phyloP scores from a whole-genome alignment of 1,139 yeast species.

The Yamadazyma buinensis region DNA sequence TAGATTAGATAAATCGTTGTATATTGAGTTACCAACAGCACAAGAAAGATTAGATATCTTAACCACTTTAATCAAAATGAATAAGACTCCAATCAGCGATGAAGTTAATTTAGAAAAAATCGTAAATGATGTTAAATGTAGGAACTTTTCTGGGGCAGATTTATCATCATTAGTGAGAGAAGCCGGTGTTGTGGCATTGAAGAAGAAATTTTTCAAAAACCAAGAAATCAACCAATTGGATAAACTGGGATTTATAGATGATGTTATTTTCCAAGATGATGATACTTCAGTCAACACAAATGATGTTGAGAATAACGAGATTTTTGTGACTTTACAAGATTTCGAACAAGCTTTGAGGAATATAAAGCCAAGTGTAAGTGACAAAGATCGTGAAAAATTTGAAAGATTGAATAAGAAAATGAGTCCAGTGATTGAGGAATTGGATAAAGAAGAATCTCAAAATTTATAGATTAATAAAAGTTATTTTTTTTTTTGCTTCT shows the following conservation, averaged over 20 bases:
- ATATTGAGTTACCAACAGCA: conserved; percentile 81
- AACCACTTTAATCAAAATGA: conserved; percentile 65
- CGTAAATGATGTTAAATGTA: conserved; percentile 74
- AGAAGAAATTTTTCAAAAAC: conserved; percentile 57
- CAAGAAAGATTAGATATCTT: conserved; percentile 79
- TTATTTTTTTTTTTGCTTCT: too few relatives aligned
- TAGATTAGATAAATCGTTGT: conserved; percentile 86
- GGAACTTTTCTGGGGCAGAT: conserved; percentile 95
- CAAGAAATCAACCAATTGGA: conserved; percentile 50
- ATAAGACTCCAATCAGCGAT: conserved; percentile 69
- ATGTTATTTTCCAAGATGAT: conserved; percentile 24
- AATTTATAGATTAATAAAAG: too few relatives aligned
- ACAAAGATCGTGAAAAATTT: conserved; percentile 75
- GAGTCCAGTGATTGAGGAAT: conserved; percentile 25
- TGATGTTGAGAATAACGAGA: conserved; percentile 17
- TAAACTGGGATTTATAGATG: conserved; percentile 37
- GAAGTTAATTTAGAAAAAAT: conserved; percentile 59
- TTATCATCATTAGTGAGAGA: conserved; percentile 87
- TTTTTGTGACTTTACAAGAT: conserved; percentile 61
- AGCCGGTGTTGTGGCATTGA: conserved; percentile 86
- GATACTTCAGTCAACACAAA: not conserved
- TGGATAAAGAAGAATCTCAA: too few relatives aligned
- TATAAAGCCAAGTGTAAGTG: conserved; percentile 90
- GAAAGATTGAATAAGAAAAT: conserved; percentile 57
- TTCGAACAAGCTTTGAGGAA: conserved; percentile 67